These are phyloP conservation scores for Colletotrichum tabaci DNA, from an alignment of 2,329 filamentous ascomycete genomes.

Conservation along the genomic window DNA sequence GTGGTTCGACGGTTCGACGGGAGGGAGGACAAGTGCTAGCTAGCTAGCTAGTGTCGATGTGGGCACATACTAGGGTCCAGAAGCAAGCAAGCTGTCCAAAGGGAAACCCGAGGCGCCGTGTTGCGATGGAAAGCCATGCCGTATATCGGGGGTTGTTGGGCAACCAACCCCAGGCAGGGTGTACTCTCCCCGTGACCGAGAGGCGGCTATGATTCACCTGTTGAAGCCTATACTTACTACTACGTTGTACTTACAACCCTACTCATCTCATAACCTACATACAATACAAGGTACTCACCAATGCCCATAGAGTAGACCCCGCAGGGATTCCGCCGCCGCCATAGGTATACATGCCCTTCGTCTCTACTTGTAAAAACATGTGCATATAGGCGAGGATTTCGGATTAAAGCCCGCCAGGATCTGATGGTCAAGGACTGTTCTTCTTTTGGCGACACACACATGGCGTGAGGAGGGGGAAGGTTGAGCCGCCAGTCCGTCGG, in stretches of 20 bases:
- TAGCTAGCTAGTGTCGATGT: not conserved
- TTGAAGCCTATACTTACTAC: not conserved
- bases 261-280: too few relatives aligned
- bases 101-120: constrained; percentile 30
- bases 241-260: too few relatives aligned
- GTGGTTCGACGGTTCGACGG: constrained; percentile 1
- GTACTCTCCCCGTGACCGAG: not conserved
- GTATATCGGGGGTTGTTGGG: not conserved
- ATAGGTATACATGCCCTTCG: not conserved
- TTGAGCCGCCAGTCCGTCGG: constrained; percentile 26
- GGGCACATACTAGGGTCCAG: not conserved
- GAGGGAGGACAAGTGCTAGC: not conserved
- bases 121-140: not conserved
- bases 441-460: not conserved
- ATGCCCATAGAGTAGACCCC: too few relatives aligned
- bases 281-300: not conserved
- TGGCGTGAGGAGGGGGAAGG: constrained; percentile 2
- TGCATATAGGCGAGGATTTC: not conserved
- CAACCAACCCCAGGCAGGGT: not conserved
- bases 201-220: not conserved
- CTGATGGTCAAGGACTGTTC: not conserved
- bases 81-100: not conserved
- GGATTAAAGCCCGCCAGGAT: not conserved
- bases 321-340: not conserved
- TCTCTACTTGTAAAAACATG: constrained; percentile 6